phyloP scores from a whole-genome alignment of 2,329 filamentous ascomycete genomes.

The Ceratocystis albifundus region DNA sequence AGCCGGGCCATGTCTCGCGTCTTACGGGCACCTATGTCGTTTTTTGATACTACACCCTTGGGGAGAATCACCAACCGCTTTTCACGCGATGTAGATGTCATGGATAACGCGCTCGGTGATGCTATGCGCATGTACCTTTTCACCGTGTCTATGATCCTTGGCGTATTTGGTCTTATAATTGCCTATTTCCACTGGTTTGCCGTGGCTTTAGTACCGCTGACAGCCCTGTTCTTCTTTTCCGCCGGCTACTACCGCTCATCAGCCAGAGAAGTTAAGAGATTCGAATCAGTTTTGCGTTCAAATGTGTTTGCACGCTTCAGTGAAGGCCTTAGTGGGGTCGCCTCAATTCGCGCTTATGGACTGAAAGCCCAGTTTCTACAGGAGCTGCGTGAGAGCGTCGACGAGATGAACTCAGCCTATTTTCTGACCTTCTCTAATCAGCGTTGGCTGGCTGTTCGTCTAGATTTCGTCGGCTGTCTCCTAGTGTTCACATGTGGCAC shows the following conservation, averaged over 20 bases:
- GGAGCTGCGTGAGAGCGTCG: conserved; percentile 60
- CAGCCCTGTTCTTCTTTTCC: conserved; percentile 67
- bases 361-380: conserved; percentile 61
- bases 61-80: conserved; percentile 95
- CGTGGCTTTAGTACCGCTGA: conserved; percentile 50
- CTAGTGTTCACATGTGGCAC: conserved; percentile 84
- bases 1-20: conserved; percentile 67
- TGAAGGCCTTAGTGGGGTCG: conserved; percentile 72
- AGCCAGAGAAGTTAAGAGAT: conserved; percentile 86
- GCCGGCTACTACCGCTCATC: conserved; percentile 82
- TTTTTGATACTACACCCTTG: conserved; percentile 93
- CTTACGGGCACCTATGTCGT: conserved; percentile 65
- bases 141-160: conserved; percentile 68
- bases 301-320: conserved; percentile 82
- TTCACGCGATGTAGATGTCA: conserved; percentile 86
- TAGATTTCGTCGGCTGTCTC: conserved; percentile 72
- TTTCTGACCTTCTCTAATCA: conserved; percentile 94
- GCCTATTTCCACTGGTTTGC: conserved; percentile 88
- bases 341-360: conserved; percentile 83
- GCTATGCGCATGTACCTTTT: conserved; percentile 87
- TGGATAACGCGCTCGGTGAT: conserved; percentile 87
- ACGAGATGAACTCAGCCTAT: conserved; percentile 89
- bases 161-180: conserved; percentile 82
- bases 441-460: conserved; percentile 75
- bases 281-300: conserved; percentile 80